A percentile compares a stretch with the other conserved stretches of the same genome.
These are phyloP conservation scores for Tubosaeta sp. DNA, from an alignment of 768 basidiomycete species.

Conservation along the genomic window DNA sequence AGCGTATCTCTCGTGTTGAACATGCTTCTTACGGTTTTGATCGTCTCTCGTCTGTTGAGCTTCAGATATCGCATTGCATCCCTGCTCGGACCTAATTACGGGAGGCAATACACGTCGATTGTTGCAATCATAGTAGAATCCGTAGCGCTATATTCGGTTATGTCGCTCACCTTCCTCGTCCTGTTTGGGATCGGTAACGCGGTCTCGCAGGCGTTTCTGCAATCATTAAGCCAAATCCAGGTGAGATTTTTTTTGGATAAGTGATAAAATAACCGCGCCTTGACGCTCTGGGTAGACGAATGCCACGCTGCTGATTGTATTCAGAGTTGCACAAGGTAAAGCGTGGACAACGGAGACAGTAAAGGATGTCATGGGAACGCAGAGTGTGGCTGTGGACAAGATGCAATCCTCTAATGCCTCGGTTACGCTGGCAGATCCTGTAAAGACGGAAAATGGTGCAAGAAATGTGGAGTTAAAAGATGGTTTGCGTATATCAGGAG, in stretches of 20 bases:
- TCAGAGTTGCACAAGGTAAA: neutral
- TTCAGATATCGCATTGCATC: conserved; percentile 11
- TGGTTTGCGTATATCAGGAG: neutral
- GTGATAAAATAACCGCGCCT: too few species aligned
- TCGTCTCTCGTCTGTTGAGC: conserved; percentile 26
- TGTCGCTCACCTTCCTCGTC: conserved; percentile 29
- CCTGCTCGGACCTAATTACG: conserved; percentile 21
- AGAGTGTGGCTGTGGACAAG: neutral
- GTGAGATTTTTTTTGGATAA: conserved; percentile 7
- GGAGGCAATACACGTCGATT: conserved; percentile 28
- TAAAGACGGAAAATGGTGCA: neutral
- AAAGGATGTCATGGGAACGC: neutral
- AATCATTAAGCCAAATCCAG: conserved; percentile 27
- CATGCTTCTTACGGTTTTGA: conserved; percentile 29
- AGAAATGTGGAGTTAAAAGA: neutral
- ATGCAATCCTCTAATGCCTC: neutral
- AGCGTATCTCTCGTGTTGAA: conserved; percentile 29
- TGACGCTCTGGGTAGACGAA: neutral
- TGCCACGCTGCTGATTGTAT: neutral
- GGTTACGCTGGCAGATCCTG: neutral
- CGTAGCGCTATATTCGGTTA: conserved; percentile 26
- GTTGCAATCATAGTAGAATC: conserved; percentile 36
- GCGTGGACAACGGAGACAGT: neutral
- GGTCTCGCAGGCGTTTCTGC: conserved; percentile 29
- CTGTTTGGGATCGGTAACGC: conserved; percentile 19